phyloP scores from a whole-genome alignment of 2,329 filamentous ascomycete species.

The Aphanocladium album region DNA sequence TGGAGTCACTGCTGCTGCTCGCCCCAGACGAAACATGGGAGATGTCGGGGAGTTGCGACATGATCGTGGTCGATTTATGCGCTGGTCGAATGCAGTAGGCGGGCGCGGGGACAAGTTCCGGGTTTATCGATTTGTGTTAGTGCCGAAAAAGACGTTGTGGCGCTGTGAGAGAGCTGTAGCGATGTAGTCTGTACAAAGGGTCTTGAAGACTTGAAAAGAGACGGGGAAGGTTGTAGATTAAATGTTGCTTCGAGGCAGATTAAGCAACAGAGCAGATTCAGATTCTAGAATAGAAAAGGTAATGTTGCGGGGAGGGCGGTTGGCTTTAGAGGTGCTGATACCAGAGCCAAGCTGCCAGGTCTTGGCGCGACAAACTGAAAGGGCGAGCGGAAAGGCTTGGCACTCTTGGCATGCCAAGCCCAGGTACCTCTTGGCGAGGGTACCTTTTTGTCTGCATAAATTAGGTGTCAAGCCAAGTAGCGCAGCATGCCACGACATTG shows the following conservation, averaged over 20 bases:
- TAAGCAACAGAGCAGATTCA: not conserved
- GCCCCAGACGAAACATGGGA: constrained; percentile 25
- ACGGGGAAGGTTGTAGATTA: not conserved
- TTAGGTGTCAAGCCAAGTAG: not conserved
- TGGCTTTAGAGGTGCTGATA: constrained; percentile 12
- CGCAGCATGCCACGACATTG: not conserved
- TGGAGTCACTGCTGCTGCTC: constrained; percentile 42
- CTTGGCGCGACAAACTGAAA: constrained; percentile 19
- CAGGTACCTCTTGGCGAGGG: constrained; percentile 18
- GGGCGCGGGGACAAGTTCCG: not conserved
- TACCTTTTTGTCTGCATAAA: not conserved
- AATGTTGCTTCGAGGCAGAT: not conserved
- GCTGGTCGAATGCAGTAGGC: not conserved
- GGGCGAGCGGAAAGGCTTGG: constrained; percentile 34
- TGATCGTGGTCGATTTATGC: not conserved
- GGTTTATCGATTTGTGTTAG: constrained; percentile 1
- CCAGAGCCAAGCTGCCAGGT: constrained; percentile 9
- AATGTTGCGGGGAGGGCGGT: constrained; percentile 12
- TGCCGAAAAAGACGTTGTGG: not conserved
- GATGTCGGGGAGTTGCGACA: constrained; percentile 15
- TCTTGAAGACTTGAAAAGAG: not conserved
- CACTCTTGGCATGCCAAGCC: constrained; percentile 32
- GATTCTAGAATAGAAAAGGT: not conserved
- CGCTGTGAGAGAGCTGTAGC: not conserved
- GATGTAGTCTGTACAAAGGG: not conserved